Conservation (phyloP, 225 moss, liverwort and hornwort species). For the Thuidium tamariscinum region DNA sequence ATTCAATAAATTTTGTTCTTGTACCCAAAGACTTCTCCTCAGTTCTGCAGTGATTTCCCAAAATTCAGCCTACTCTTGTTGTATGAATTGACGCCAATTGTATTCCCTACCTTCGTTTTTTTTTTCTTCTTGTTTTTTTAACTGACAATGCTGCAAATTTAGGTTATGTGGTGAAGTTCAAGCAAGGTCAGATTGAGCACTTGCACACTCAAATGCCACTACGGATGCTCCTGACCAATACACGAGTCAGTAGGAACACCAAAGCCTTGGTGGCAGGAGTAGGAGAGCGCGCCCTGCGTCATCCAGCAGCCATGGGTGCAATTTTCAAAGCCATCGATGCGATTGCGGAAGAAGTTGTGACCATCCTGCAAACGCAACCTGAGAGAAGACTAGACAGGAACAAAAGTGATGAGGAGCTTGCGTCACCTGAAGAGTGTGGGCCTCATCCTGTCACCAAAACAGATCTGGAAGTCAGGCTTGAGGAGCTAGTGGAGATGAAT, state of each 20-base stretch:
- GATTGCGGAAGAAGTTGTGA: conserved; percentile 76
- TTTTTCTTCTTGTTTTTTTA: not conserved
- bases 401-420: not conserved
- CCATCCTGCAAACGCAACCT: conserved; percentile 39
- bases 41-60: not conserved
- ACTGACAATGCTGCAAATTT: not conserved
- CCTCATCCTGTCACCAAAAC: conserved; percentile 16
- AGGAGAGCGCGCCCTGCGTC: conserved; percentile 59
- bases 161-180: conserved; percentile 85
- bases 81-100: not conserved
- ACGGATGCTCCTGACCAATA: conserved; percentile 83
- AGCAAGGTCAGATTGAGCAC: conserved; percentile 54
- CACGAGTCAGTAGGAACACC: conserved; percentile 69
- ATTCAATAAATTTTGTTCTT: not conserved
- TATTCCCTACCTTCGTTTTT: not conserved
- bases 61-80: not conserved
- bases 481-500: conserved; percentile 94
- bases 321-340: conserved; percentile 78
- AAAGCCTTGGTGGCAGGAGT: conserved; percentile 75
- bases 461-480: conserved; percentile 31
- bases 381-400: not conserved
- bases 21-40: not conserved
- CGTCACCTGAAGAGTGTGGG: conserved; percentile 8
- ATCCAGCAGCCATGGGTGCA: conserved; percentile 74
- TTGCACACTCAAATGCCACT: conserved; percentile 56